A percentile compares a stretch with the other conserved stretches of the same genome.
Evolutionary conservation across 192 early-diverging fungal genomes (phyloP).

Genomic region (Entophlyctis helioformis): DNA sequence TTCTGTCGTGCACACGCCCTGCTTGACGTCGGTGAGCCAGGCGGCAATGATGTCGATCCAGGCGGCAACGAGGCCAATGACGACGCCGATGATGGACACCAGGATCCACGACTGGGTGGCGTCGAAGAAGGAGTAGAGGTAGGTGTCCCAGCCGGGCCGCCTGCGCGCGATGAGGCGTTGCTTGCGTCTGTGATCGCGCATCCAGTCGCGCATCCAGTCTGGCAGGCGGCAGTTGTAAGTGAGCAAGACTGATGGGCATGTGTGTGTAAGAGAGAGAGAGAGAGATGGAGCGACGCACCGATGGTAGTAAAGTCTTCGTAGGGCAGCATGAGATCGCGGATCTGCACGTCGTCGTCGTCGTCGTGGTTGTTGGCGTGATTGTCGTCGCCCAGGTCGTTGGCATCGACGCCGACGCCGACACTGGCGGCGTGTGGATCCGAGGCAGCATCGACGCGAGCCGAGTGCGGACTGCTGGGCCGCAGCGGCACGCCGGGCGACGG

Average conservation of each 20-base stretch:
- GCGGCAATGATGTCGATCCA: slow-evolving; percentile 79
- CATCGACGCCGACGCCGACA: too few species aligned
- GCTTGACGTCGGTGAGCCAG: slow-evolving; percentile 80
- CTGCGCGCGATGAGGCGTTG: slow-evolving; percentile 3
- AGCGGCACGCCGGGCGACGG: too few species aligned
- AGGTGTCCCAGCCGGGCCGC: slow-evolving; percentile 1
- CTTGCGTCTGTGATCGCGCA: slow-evolving; percentile 23
- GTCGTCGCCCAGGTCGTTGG: too few species aligned
- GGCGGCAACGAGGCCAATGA: slow-evolving; percentile 73
- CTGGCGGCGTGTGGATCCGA: too few species aligned
- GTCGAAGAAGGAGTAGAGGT: slow-evolving; percentile 27
- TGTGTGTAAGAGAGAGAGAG: too few species aligned
- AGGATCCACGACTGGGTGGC: slow-evolving; percentile 78
- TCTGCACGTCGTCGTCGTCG: too few species aligned
- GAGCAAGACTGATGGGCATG: too few species aligned
- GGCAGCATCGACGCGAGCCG: too few species aligned
- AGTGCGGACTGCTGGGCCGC: too few species aligned
- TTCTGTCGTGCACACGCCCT: slow-evolving; percentile 66
- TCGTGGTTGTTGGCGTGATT: too few species aligned
- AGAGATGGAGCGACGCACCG: slow-evolving; percentile 1
- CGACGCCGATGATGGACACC: slow-evolving; percentile 53
- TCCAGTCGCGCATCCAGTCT: slow-evolving; percentile 24
- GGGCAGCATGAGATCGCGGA: too few species aligned
- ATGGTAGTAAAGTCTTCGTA: slow-evolving; percentile 24
- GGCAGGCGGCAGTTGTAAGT: too few species aligned